These are phyloP conservation scores for Penicillium taxi DNA, from an alignment of 495 filamentous ascomycete genomes.

Conservation along the genomic window DNA sequence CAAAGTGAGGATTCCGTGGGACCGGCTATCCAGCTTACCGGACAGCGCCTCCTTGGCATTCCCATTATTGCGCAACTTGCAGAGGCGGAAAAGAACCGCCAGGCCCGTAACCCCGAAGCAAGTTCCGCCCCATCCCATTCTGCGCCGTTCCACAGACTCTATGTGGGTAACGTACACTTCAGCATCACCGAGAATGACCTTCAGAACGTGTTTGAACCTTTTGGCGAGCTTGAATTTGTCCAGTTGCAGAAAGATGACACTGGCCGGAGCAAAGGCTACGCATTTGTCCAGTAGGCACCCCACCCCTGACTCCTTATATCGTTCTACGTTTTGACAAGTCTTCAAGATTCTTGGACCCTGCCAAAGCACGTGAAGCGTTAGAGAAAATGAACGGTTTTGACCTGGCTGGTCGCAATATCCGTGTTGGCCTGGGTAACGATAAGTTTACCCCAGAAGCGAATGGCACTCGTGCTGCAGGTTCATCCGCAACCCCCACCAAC, in stretches of 20 bases:
- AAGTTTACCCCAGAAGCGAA: slow-evolving; percentile 99
- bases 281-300: slow-evolving; percentile 90
- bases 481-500: slow-evolving; percentile 61
- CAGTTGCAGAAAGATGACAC: slow-evolving; percentile 93
- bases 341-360: slow-evolving; percentile 79
- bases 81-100: slow-evolving; percentile 98
- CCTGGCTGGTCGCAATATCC: slow-evolving; percentile 92
- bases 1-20: slow-evolving; percentile 90
- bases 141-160: slow-evolving; percentile 95
- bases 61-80: slow-evolving; percentile 98
- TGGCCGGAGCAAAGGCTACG: slow-evolving; percentile 88
- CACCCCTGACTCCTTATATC: background rate
- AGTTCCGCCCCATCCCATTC: slow-evolving; percentile 57
- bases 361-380: slow-evolving; percentile 83
- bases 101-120: slow-evolving; percentile 76
- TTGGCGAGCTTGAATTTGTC: slow-evolving; percentile 95
- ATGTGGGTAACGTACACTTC: slow-evolving; percentile 99
- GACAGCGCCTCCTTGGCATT: slow-evolving; percentile 96
- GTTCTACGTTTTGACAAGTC: background rate
- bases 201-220: slow-evolving; percentile 95
- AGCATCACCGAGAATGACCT: slow-evolving; percentile 96
- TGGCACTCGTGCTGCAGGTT: slow-evolving; percentile 77
- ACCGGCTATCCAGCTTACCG: slow-evolving; percentile 94
- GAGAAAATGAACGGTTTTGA: slow-evolving; percentile 99
- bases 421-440: slow-evolving; percentile 99